These are phyloP conservation scores for Fraxinus paxiana DNA, from an alignment of 305 asterid genomes.

Conservation along the genomic window DNA sequence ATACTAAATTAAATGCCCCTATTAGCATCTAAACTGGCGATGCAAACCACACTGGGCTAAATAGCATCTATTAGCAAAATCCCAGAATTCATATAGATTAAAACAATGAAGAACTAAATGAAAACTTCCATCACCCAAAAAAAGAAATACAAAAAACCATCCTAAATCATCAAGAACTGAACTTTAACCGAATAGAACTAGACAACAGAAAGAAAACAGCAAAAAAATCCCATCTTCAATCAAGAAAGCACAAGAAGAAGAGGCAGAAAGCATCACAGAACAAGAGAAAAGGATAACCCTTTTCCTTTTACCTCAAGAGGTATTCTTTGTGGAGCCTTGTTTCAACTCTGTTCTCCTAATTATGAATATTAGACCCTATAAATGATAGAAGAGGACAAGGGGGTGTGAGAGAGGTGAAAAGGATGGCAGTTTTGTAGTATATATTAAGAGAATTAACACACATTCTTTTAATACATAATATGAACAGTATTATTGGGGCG, in stretches of 20 bases:
- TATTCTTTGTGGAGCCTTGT: conserved; percentile 20
- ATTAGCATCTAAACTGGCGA: background rate
- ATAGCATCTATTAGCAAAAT: background rate
- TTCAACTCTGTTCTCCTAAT: conserved; percentile 28
- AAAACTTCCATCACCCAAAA: conserved; percentile 5
- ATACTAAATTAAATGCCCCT: background rate
- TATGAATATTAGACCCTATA: conserved; percentile 40
- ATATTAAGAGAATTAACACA: background rate
- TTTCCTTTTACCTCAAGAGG: conserved; percentile 6
- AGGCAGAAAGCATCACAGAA: background rate
- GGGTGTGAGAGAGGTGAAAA: conserved; percentile 10
- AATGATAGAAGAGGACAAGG: conserved; percentile 8
- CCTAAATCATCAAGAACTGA: conserved; percentile 7
- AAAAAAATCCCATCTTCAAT: conserved; percentile 5
- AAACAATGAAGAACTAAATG: background rate
- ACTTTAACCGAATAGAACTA: conserved; percentile 7
- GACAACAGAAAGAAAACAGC: conserved; percentile 5
- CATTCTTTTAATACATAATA: background rate
- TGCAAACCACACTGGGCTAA: background rate
- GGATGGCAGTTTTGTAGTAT: conserved; percentile 20
- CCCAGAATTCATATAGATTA: background rate
- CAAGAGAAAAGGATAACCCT: conserved; percentile 4
- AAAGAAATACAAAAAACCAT: background rate
- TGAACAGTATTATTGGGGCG: conserved; percentile 18
- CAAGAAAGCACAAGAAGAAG: background rate